Percentiles rank a stretch among this genome's conserved stretches.
Conservation (phyloP, 1,284 basidiomycete species). For the Rhodotorula sp. region DNA sequence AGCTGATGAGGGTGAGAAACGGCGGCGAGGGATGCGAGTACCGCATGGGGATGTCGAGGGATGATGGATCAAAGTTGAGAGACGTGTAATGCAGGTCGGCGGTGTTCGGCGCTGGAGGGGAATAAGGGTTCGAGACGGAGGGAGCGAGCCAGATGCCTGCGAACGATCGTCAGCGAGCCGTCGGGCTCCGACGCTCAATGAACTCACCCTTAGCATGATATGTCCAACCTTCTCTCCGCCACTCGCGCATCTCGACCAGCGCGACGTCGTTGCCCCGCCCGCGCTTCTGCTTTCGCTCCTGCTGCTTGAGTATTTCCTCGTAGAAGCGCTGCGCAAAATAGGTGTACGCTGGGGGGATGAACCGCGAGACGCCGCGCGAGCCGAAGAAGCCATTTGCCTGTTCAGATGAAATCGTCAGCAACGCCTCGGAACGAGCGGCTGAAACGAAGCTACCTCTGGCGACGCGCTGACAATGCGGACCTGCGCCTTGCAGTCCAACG, state of each 20-base stretch:
- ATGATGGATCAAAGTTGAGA: slow-evolving; percentile 48
- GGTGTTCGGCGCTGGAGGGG: slow-evolving; percentile 24
- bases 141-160: slow-evolving; percentile 82
- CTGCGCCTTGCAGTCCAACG: slow-evolving; percentile 61
- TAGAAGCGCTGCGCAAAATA: slow-evolving; percentile 69
- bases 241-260: slow-evolving; percentile 73
- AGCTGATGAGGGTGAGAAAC: slow-evolving; percentile 82
- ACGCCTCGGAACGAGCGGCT: not conserved
- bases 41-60: slow-evolving; percentile 27
- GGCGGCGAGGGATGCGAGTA: slow-evolving; percentile 46
- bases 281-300: slow-evolving; percentile 24
- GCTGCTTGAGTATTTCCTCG: slow-evolving; percentile 57
- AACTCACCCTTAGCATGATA: slow-evolving; percentile 91
- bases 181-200: not conserved
- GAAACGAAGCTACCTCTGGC: slow-evolving; percentile 67
- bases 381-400: slow-evolving; percentile 95
- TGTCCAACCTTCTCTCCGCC: slow-evolving; percentile 90
- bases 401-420: not conserved
- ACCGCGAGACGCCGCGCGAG: slow-evolving; percentile 80
- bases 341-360: slow-evolving; percentile 95
- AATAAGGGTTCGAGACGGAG: slow-evolving; percentile 17
- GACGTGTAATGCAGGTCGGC: slow-evolving; percentile 39
- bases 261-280: slow-evolving; percentile 31
- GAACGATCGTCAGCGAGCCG: not conserved
- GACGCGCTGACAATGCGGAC: slow-evolving; percentile 80